Conservation (phyloP, 805 yeast genomes). For the Wickerhamiella azyma region DNA sequence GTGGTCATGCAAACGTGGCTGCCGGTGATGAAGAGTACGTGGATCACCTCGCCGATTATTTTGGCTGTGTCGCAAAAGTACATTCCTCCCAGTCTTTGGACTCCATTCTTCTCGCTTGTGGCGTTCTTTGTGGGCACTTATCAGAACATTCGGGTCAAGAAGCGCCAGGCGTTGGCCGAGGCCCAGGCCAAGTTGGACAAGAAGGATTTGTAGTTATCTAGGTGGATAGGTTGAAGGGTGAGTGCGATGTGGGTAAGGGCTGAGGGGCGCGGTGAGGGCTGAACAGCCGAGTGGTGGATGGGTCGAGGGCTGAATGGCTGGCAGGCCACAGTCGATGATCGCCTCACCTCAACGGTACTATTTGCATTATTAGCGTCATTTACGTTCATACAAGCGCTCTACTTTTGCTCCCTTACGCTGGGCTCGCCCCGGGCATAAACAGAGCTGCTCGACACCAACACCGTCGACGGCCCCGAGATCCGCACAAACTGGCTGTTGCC, state of each 20-base stretch:
- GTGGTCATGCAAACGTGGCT: conserved; percentile 23
- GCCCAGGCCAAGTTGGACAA: conserved; percentile 2
- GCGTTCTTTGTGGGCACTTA: conserved; percentile 28
- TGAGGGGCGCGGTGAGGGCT: too few species aligned
- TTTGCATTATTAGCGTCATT: too few species aligned
- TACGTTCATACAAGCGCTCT: too few species aligned
- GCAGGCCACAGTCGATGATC: too few species aligned
- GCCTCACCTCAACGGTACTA: too few species aligned
- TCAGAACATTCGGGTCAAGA: conserved; percentile 28
- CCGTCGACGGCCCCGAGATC: conserved; percentile 18
- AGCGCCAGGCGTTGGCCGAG: conserved; percentile 9
- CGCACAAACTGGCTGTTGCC: conserved; percentile 14
- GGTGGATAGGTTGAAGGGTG: background rate
- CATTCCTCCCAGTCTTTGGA: conserved; percentile 29
- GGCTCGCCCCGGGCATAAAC: background rate
- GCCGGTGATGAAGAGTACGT: conserved; percentile 25
- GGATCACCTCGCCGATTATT: conserved; percentile 28
- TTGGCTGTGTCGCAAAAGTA: conserved; percentile 28
- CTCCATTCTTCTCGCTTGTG: conserved; percentile 28
- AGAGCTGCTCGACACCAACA: conserved; percentile 11
- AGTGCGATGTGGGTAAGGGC: too few species aligned
- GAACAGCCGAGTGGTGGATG: too few species aligned
- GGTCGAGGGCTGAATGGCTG: too few species aligned
- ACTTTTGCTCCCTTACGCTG: background rate
- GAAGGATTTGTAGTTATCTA: background rate